Evolutionary conservation across 2,329 filamentous ascomycete genomes (phyloP).

Genomic region (Podosphaera aphanis): DNA sequence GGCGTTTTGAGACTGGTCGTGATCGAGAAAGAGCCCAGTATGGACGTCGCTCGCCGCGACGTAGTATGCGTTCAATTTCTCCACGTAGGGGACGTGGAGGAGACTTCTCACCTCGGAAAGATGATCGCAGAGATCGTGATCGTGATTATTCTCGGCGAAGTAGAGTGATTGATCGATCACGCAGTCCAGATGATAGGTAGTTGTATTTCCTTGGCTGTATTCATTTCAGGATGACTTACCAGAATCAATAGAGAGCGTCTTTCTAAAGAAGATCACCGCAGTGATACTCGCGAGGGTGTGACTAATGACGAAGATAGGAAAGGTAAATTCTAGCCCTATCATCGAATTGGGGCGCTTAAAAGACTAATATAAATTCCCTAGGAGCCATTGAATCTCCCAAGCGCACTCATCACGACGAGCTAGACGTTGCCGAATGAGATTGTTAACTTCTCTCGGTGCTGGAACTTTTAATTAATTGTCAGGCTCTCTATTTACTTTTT

Average conservation of each 20-base stretch:
- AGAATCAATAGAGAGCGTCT: conserved; percentile 19
- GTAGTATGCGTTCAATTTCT: conserved; percentile 48
- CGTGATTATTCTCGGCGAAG: conserved; percentile 51
- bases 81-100: conserved; percentile 48
- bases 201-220: conserved; percentile 2
- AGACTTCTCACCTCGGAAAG: conserved; percentile 72
- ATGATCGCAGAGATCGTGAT: conserved; percentile 62
- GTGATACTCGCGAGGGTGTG: conserved; percentile 35
- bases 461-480: conserved; percentile 12
- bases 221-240: not conserved
- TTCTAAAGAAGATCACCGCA: conserved; percentile 26
- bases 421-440: conserved; percentile 67
- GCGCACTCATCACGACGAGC: conserved; percentile 49
- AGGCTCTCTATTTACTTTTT: conserved; percentile 15
- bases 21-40: conserved; percentile 30
- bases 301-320: conserved; percentile 79
- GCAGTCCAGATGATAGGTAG: conserved; percentile 42
- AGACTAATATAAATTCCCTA: conserved; percentile 12
- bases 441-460: conserved; percentile 7
- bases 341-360: conserved; percentile 6
- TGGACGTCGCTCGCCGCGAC: conserved; percentile 22
- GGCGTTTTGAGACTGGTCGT: conserved; percentile 87
- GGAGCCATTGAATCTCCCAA: conserved; percentile 47
- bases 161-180: conserved; percentile 43
- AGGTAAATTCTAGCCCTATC: conserved; percentile 28